These are phyloP conservation scores for Kwoniella sp. DNA, from an alignment of 768 basidiomycete species.

Conservation along the genomic window DNA sequence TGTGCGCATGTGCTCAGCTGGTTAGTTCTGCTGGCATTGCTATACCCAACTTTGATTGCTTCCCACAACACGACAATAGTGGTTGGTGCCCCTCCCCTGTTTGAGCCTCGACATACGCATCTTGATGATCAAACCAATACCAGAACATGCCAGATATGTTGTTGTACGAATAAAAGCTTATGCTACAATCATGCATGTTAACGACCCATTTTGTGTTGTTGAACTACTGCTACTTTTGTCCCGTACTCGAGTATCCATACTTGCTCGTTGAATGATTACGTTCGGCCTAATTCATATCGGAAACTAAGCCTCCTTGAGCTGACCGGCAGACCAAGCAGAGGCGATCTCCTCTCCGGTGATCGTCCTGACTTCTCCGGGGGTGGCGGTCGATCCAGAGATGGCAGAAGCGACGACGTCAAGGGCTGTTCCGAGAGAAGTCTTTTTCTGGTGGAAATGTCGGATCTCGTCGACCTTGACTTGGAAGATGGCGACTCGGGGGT, in stretches of 20 bases:
- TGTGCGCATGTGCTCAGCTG: too few species aligned
- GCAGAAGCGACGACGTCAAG: conserved; percentile 66
- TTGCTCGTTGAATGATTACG: background rate
- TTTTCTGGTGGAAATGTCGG: conserved; percentile 75
- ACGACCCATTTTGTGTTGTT: conserved; percentile 3
- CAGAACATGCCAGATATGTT: too few species aligned
- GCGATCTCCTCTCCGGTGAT: conserved; percentile 72
- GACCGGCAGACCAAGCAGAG: conserved; percentile 35
- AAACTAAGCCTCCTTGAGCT: conserved; percentile 41
- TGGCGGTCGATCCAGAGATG: conserved; percentile 66
- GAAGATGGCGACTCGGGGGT: conserved; percentile 78
- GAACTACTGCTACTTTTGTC: background rate
- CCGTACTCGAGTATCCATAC: background rate
- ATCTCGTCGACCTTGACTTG: conserved; percentile 72
- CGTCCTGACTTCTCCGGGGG: conserved; percentile 75
- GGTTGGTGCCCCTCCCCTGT: too few species aligned
- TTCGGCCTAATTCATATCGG: too few species aligned
- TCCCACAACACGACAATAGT: too few species aligned
- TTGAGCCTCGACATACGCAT: too few species aligned
- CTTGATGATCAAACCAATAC: too few species aligned
- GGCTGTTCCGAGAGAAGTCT: conserved; percentile 64
- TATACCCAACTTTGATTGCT: too few species aligned
- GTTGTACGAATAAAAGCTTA: background rate
- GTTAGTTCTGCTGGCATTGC: too few species aligned
- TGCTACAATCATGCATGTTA: conserved; percentile 25